phyloP scores from a whole-genome alignment of 345 rosid species.

The Brassica juncea region DNA sequence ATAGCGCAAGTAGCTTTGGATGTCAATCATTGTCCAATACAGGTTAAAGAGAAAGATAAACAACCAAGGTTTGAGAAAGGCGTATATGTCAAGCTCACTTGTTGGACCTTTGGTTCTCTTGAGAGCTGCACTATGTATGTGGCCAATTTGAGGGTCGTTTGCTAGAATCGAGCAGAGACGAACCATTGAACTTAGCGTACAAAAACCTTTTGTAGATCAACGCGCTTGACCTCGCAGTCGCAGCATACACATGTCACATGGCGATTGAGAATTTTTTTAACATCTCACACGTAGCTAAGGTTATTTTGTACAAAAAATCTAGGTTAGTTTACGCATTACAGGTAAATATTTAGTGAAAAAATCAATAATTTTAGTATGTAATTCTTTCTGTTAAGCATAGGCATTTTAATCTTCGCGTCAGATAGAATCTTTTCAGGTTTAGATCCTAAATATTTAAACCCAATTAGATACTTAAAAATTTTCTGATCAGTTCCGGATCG shows the following conservation, averaged over 20 bases:
- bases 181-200: not conserved
- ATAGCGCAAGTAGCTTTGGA: not conserved
- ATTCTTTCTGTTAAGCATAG: too few species aligned
- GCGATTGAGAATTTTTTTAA: too few species aligned
- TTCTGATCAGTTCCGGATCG: too few species aligned
- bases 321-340: too few species aligned
- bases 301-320: too few species aligned
- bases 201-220: not conserved
- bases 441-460: too few species aligned
- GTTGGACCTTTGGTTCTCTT: not conserved
- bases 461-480: too few species aligned
- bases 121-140: not conserved
- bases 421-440: too few species aligned
- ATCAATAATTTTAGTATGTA: too few species aligned
- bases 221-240: not conserved
- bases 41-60: not conserved
- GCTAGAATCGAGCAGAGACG: not conserved
- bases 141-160: not conserved
- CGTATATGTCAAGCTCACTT: not conserved
- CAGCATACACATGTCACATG: not conserved
- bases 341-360: too few species aligned
- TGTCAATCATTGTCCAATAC: not conserved
- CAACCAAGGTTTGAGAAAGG: not conserved
- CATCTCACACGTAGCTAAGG: too few species aligned
- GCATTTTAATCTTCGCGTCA: too few species aligned